phyloP scores from a whole-genome alignment of 2,329 filamentous ascomycete genomes.

The Talaromyces atroroseus region DNA sequence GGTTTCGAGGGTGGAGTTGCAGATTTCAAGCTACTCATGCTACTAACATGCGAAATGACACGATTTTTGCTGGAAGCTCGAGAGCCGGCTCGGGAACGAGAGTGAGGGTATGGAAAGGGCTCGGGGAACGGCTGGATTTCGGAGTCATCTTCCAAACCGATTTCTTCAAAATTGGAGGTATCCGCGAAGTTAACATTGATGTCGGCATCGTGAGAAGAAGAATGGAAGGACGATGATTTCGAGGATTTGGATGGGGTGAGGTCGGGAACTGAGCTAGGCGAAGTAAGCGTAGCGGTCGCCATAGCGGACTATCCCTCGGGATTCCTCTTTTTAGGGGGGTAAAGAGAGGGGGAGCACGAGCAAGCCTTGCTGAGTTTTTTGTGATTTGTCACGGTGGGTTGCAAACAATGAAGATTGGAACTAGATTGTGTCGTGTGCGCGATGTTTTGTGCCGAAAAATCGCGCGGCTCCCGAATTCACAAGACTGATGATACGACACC shows the following conservation, averaged over 20 bases:
- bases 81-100: conserved; percentile 14
- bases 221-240: conserved; percentile 83
- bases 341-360: neutral
- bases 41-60: neutral
- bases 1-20: conserved; percentile 4
- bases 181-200: conserved; percentile 62
- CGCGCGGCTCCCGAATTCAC: neutral
- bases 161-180: conserved; percentile 84
- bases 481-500: neutral
- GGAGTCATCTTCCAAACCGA: conserved; percentile 70
- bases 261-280: conserved; percentile 67
- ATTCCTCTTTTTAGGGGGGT: neutral
- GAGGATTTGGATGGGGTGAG: conserved; percentile 82
- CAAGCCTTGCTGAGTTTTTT: neutral
- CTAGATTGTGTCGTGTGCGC: neutral
- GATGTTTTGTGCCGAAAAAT: neutral
- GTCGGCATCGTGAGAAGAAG: conserved; percentile 70
- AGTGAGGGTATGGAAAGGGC: conserved; percentile 7
- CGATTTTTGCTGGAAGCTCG: conserved; percentile 11
- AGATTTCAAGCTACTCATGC: conserved; percentile 1
- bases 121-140: conserved; percentile 3
- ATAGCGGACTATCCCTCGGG: neutral
- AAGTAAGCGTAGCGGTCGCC: conserved; percentile 10
- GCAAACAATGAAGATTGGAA: neutral
- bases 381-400: neutral